These are phyloP conservation scores for Saxophila tyrrhenica DNA, from an alignment of 495 filamentous ascomycete genomes.

Conservation along the genomic window DNA sequence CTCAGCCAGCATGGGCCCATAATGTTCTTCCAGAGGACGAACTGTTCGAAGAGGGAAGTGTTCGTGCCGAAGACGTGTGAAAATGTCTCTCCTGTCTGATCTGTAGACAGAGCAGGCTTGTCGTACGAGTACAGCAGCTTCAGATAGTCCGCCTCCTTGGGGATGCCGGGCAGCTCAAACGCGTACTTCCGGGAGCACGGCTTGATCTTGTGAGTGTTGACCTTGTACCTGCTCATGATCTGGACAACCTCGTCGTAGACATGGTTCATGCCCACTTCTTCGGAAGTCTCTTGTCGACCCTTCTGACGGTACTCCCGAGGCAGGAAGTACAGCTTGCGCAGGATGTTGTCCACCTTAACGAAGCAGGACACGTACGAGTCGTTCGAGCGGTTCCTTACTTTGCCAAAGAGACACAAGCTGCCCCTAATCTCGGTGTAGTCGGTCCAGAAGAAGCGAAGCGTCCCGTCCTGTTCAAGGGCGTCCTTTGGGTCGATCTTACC, in stretches of 20 bases:
- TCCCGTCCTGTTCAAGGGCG: constrained; percentile 82
- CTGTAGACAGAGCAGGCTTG: constrained; percentile 56
- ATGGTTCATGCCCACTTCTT: constrained; percentile 78
- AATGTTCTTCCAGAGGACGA: constrained; percentile 94
- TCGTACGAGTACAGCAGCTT: constrained; percentile 90
- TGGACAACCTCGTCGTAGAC: constrained; percentile 80
- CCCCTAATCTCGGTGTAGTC: constrained; percentile 93
- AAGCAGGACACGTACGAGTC: constrained; percentile 79
- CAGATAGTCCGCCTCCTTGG: constrained; percentile 79
- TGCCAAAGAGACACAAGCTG: constrained; percentile 86
- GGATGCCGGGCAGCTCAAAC: constrained; percentile 80
- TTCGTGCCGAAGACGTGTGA: constrained; percentile 92
- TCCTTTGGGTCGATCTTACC: constrained; percentile 74
- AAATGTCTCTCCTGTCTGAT: constrained; percentile 74
- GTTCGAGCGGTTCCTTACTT: constrained; percentile 82
- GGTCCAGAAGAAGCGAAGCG: constrained; percentile 88
- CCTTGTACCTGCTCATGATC: constrained; percentile 71
- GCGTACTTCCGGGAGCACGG: constrained; percentile 82
- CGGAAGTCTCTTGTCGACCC: constrained; percentile 55
- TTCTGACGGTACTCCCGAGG: constrained; percentile 61
- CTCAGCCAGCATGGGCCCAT: constrained; percentile 98
- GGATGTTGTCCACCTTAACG: constrained; percentile 88
- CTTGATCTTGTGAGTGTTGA: constrained; percentile 89
- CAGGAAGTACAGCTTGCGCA: constrained; percentile 86
- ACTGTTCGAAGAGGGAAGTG: constrained; percentile 91